These are phyloP conservation scores for Pythium folliculosum DNA, from an alignment of 352 stramenopile species.

Conservation along the genomic window DNA sequence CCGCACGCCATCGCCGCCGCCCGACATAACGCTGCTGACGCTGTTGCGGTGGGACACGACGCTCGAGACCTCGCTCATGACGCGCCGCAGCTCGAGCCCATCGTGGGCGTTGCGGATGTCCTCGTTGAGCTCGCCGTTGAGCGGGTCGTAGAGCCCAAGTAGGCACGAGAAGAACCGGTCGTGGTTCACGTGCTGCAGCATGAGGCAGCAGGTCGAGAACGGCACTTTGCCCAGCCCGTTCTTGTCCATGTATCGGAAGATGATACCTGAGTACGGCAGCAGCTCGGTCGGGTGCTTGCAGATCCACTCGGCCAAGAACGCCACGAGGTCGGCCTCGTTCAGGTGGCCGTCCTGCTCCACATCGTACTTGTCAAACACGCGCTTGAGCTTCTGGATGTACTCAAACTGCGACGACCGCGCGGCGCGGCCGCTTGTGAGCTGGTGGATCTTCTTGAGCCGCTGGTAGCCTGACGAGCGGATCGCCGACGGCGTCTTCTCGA, in stretches of 20 bases:
- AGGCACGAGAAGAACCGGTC: constrained; percentile 88
- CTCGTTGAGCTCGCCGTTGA: constrained; percentile 75
- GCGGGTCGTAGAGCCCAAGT: constrained; percentile 77
- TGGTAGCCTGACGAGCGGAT: constrained; percentile 77
- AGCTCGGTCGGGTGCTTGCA: constrained; percentile 83
- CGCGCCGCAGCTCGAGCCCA: constrained; percentile 63
- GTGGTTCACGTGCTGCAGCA: constrained; percentile 88
- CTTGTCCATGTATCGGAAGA: constrained; percentile 91
- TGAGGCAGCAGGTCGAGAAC: constrained; percentile 84
- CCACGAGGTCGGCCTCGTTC: constrained; percentile 65
- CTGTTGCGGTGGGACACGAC: constrained; percentile 61
- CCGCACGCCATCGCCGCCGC: constrained; percentile 37
- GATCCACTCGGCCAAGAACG: constrained; percentile 81
- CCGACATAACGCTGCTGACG: constrained; percentile 40
- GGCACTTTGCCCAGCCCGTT: constrained; percentile 75
- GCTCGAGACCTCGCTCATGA: constrained; percentile 75
- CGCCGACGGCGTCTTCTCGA: constrained; percentile 70
- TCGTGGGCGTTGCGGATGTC: constrained; percentile 67
- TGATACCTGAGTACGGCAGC: constrained; percentile 74
- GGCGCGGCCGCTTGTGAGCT: constrained; percentile 54
- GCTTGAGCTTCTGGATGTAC: constrained; percentile 79
- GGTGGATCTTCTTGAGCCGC: constrained; percentile 81
- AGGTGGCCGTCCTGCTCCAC: constrained; percentile 63
- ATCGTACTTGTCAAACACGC: constrained; percentile 84
- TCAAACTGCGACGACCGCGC: constrained; percentile 75